Conservation (phyloP, 1,284 basidiomycete species). For the Thecaphora thlaspeos region DNA sequence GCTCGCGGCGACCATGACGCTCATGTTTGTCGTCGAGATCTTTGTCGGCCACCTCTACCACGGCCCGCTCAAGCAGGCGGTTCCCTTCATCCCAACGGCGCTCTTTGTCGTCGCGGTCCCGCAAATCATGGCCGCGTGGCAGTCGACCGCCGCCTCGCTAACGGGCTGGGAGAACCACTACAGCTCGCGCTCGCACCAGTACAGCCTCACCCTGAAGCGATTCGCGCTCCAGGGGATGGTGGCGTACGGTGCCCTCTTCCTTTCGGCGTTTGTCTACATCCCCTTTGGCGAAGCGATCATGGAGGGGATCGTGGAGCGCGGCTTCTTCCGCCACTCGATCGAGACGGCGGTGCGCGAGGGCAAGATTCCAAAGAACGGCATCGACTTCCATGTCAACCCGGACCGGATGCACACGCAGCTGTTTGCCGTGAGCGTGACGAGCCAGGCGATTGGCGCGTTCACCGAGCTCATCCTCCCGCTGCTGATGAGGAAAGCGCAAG, state of each 20-base stretch:
- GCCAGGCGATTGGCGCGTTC: constrained; percentile 80
- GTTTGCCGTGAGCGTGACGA: constrained; percentile 91
- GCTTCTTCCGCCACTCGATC: constrained; percentile 44
- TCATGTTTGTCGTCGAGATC: constrained; percentile 59
- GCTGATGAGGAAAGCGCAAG: constrained; percentile 58
- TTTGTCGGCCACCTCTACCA: constrained; percentile 62
- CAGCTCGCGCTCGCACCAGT: constrained; percentile 72
- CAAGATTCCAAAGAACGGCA: constrained; percentile 18
- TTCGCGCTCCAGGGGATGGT: constrained; percentile 86
- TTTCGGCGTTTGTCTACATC: constrained; percentile 56
- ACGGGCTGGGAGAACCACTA: constrained; percentile 75
- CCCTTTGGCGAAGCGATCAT: constrained; percentile 56
- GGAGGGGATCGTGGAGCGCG: constrained; percentile 41
- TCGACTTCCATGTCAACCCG: constrained; percentile 60
- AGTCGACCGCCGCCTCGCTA: constrained; percentile 68
- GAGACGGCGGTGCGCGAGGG: constrained; percentile 39
- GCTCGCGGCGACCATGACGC: constrained; percentile 63
- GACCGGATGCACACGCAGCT: constrained; percentile 81
- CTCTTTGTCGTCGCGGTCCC: constrained; percentile 82
- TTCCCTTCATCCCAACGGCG: constrained; percentile 77
- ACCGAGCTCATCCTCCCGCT: constrained; percentile 77
- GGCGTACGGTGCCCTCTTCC: constrained; percentile 66
- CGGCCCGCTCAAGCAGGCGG: constrained; percentile 74
- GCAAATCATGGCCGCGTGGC: constrained; percentile 76
- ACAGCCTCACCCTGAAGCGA: constrained; percentile 83